phyloP scores from a whole-genome alignment of 2,329 filamentous ascomycete genomes.

The Xylariales sp. region DNA sequence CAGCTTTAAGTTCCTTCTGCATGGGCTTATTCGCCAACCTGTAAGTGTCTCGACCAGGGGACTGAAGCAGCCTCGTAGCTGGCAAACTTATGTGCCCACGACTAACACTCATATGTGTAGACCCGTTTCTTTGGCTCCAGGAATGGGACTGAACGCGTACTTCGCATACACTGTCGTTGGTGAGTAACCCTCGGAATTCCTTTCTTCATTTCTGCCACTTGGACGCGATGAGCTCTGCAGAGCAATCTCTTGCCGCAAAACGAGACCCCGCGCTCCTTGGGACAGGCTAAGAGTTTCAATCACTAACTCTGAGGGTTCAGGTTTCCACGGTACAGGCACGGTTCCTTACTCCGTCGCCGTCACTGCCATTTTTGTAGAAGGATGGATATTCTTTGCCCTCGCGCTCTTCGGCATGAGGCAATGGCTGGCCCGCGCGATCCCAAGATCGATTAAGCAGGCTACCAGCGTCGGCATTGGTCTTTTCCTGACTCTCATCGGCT shows the following conservation, averaged over 20 bases:
- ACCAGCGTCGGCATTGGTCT: slow-evolving; percentile 82
- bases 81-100: too few relatives aligned
- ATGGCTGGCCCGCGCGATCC: slow-evolving; percentile 81
- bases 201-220: too few relatives aligned
- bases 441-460: slow-evolving; percentile 79
- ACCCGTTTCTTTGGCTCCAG: slow-evolving; percentile 66
- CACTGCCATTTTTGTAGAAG: slow-evolving; percentile 85
- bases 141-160: slow-evolving; percentile 83
- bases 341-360: slow-evolving; percentile 73
- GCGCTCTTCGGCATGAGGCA: slow-evolving; percentile 79
- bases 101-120: slow-evolving; percentile 20
- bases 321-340: slow-evolving; percentile 64
- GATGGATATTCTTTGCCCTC: slow-evolving; percentile 76
- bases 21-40: slow-evolving; percentile 82
- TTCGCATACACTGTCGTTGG: slow-evolving; percentile 75
- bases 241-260: too few relatives aligned
- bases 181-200: too few relatives aligned
- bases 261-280: too few relatives aligned
- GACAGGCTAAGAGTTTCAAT: too few relatives aligned
- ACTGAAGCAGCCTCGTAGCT: background rate
- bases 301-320: too few relatives aligned
- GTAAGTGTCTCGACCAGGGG: slow-evolving; percentile 31
- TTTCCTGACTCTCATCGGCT: slow-evolving; percentile 70
- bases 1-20: slow-evolving; percentile 72
- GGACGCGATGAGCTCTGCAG: too few relatives aligned